phyloP scores from a whole-genome alignment of 164 flowering plant species.

The Tinospora cordifolia region DNA sequence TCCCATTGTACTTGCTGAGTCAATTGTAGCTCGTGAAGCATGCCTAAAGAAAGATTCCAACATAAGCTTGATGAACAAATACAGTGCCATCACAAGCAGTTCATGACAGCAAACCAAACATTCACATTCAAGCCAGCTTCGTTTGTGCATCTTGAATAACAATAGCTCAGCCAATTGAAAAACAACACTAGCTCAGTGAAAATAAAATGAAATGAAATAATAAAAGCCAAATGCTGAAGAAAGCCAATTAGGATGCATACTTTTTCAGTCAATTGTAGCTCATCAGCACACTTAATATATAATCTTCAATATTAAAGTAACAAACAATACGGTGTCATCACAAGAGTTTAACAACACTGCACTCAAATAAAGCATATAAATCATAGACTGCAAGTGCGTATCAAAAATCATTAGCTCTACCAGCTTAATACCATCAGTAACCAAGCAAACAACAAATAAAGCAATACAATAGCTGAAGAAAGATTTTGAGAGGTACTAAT shows the following conservation, averaged over 20 bases:
- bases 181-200: background rate
- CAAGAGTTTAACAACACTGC: background rate
- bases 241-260: too few species aligned
- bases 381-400: too few species aligned
- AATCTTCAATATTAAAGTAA: too few species aligned
- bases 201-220: too few species aligned
- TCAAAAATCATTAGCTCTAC: background rate
- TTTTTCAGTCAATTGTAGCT: too few species aligned
- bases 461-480: background rate
- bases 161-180: background rate
- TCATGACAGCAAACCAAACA: background rate
- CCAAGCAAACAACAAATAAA: background rate
- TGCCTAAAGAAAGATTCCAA: constrained; percentile 24
- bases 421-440: background rate
- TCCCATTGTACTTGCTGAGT: constrained; percentile 29
- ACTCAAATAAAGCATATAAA: background rate
- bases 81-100: background rate
- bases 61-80: background rate
- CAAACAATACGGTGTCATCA: too few species aligned
- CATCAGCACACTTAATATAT: too few species aligned
- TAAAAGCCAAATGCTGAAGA: background rate
- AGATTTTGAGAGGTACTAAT: too few species aligned
- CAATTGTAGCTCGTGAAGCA: constrained; percentile 25
- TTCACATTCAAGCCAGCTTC: background rate
- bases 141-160: background rate